Base-by-base conservation (phyloP, 768 basidiomycete species). In the Chalciporus piperatus region DNA sequence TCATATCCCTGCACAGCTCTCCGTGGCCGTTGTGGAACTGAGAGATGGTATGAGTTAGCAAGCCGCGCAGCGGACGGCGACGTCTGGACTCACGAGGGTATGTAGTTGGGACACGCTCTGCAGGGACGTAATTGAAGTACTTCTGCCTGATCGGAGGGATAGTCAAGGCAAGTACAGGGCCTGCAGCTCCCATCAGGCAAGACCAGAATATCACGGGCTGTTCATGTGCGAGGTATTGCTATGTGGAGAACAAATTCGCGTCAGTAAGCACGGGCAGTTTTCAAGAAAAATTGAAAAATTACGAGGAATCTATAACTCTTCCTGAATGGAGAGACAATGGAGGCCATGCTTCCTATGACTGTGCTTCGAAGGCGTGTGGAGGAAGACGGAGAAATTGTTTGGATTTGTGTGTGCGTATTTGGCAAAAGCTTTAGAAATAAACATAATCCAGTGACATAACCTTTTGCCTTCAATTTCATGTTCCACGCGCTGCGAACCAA, bases 221-320 rank as follows among this genome's bases (percentile, higher is more conserved):
- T 71, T 96, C 92, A 72, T 96, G 92, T 33, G 92, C 91, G 60
- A 86, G 82, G 42, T 87, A 82, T 92, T 92, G 90, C 92, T 95
- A 45, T 10, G 23, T 19, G 10, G 19, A n/a, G 13, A 19, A n/a
- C 13, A 19, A 51, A 4, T 10, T 32, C 11, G 30, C 12, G 30
- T 32, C 35, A 28, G 12, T 14, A 9, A 23, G 27, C 9, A 27
- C 16, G 8, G 4, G 23, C 51, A 17, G 53, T 41, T 13, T n/a
- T 9, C 1, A 40, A 14, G 22, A 22, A n/a, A 28, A n/a, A 3
- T 12, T 17, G 16, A 8, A 1, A 3, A 40, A 64, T 42, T 32
- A 70, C 67, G 41, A 69, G 57, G 48, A 67, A 69, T 59, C 55
- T 60, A 41, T 67, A 69, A 19, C 59, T 56, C 44, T 48, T 61